phyloP scores from a whole-genome alignment of 2,329 filamentous ascomycete genomes.

The Paracorniculantispora psalliotae region DNA sequence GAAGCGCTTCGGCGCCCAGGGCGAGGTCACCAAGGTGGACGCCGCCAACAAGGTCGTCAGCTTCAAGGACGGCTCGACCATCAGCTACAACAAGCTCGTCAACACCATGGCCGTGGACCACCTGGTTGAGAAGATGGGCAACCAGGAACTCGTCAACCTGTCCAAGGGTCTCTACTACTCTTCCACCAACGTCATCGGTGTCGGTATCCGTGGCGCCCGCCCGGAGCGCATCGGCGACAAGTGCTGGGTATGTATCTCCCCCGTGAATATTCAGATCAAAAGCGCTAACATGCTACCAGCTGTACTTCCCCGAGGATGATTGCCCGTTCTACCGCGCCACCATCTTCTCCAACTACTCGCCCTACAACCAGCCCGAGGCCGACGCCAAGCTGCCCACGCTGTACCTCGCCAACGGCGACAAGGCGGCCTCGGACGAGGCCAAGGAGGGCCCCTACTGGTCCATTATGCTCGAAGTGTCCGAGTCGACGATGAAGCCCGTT shows the following conservation, averaged over 20 bases:
- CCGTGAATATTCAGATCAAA: not conserved
- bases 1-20: slow-evolving; percentile 80
- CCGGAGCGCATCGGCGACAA: slow-evolving; percentile 98
- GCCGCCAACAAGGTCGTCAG: slow-evolving; percentile 78
- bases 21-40: slow-evolving; percentile 80
- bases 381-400: slow-evolving; percentile 81
- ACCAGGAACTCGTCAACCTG: slow-evolving; percentile 75
- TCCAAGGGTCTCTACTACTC: slow-evolving; percentile 95
- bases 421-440: slow-evolving; percentile 64
- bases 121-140: slow-evolving; percentile 80
- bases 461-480: slow-evolving; percentile 97
- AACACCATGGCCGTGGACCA: slow-evolving; percentile 95
- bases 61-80: slow-evolving; percentile 76
- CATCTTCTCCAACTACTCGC: slow-evolving; percentile 99
- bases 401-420: slow-evolving; percentile 79
- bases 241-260: slow-evolving; percentile 69
- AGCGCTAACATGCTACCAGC: slow-evolving; percentile 37
- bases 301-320: slow-evolving; percentile 99
- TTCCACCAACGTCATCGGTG: slow-evolving; percentile 93
- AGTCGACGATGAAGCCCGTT: slow-evolving; percentile 93
- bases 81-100: slow-evolving; percentile 85
- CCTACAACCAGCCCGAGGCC: slow-evolving; percentile 87
- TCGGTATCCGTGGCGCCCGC: slow-evolving; percentile 85
- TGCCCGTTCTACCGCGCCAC: slow-evolving; percentile 99
- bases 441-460: slow-evolving; percentile 97